Percentiles rank a stretch among this genome's conserved stretches.
These are phyloP conservation scores for Gnomoniopsis sp. DNA, from an alignment of 2,329 filamentous ascomycete genomes.

Conservation along the genomic window DNA sequence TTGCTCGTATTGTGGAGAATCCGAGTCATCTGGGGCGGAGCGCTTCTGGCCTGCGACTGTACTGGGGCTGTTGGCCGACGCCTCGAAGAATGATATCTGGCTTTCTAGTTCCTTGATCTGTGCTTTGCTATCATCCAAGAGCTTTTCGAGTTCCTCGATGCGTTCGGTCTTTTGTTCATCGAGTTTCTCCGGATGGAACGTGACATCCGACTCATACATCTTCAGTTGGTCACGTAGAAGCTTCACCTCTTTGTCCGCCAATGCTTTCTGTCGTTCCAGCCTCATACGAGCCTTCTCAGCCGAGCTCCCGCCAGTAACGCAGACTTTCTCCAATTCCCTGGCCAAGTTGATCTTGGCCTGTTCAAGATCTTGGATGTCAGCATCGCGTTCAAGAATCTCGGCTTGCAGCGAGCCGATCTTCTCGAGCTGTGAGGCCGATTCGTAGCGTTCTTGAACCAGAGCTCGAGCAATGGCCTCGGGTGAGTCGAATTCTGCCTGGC, in stretches of 20 bases:
- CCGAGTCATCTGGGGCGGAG: slow-evolving; percentile 56
- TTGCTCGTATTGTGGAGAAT: slow-evolving; percentile 56
- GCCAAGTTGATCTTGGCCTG: slow-evolving; percentile 63
- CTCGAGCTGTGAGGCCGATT: slow-evolving; percentile 75
- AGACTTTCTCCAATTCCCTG: slow-evolving; percentile 69
- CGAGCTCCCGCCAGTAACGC: slow-evolving; percentile 44
- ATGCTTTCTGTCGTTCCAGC: slow-evolving; percentile 77
- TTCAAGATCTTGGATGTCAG: slow-evolving; percentile 69
- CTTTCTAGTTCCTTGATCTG: slow-evolving; percentile 73
- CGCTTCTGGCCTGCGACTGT: slow-evolving; percentile 59
- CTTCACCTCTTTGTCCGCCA: slow-evolving; percentile 90
- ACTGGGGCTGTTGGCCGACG: slow-evolving; percentile 30
- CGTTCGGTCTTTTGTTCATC: slow-evolving; percentile 73
- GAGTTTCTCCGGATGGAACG: slow-evolving; percentile 75
- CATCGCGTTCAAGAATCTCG: slow-evolving; percentile 73
- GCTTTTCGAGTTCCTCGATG: slow-evolving; percentile 76
- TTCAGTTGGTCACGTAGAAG: slow-evolving; percentile 91
- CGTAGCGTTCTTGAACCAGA: slow-evolving; percentile 76
- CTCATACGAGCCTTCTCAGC: slow-evolving; percentile 69
- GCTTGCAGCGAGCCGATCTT: slow-evolving; percentile 75
- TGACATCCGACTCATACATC: slow-evolving; percentile 79
- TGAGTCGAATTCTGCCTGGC: slow-evolving; percentile 75
- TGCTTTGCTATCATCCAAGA: slow-evolving; percentile 80
- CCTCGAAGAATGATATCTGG: slow-evolving; percentile 68
- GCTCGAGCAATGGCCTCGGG: slow-evolving; percentile 85